phyloP scores from a whole-genome alignment of 331 rosid species.

The Acacia pycnantha region DNA sequence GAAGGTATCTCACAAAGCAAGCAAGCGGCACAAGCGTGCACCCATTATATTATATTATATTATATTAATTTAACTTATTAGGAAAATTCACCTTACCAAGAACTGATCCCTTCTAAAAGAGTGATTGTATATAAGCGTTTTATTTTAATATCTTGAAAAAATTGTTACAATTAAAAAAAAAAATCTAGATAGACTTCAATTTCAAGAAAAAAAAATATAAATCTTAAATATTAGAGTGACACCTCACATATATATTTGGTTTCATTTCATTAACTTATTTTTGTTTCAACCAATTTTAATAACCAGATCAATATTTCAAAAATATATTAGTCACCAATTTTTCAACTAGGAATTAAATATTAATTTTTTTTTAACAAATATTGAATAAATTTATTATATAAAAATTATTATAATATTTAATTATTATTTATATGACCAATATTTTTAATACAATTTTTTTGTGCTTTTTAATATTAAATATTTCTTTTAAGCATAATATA shows the following conservation, averaged over 20 bases:
- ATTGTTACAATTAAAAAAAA: neutral
- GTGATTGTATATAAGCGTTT: neutral
- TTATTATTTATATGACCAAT: neutral
- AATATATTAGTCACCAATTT: neutral
- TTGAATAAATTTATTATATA: neutral
- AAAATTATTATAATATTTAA: neutral
- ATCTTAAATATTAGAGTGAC: neutral
- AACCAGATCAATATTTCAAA: neutral
- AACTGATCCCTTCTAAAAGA: neutral
- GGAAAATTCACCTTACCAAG: neutral
- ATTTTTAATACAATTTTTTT: neutral
- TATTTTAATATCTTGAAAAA: neutral
- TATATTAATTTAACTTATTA: neutral
- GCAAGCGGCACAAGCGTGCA: neutral
- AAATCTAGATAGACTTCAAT: neutral
- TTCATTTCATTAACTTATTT: neutral
- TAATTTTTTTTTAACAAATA: neutral
- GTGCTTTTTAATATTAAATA: neutral
- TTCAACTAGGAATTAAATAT: neutral
- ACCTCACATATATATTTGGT: neutral
- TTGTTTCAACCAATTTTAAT: neutral
- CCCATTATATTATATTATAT: neutral
- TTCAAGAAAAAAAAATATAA: neutral
- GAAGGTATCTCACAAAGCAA: neutral
- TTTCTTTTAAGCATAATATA: neutral